Evolutionary conservation across 2,329 filamentous ascomycete genomes (phyloP).

Genomic region (Alternaria sp.): DNA sequence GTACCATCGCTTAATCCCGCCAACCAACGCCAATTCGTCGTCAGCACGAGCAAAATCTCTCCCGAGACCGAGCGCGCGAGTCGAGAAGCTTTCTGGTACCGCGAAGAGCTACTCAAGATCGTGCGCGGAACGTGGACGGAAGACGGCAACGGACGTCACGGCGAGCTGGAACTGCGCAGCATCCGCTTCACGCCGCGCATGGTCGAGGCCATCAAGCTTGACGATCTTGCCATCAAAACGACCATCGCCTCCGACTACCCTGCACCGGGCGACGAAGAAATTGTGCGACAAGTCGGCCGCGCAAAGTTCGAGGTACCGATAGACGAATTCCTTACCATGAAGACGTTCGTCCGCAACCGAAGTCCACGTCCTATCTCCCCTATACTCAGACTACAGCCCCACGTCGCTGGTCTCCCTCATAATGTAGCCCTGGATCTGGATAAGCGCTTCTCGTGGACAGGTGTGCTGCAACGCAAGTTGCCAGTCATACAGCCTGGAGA

Average conservation of each 20-base stretch:
- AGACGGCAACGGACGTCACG: constrained; percentile 61
- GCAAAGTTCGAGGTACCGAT: constrained; percentile 57
- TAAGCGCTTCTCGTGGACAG: constrained; percentile 84
- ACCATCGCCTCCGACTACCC: constrained; percentile 33
- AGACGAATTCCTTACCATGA: constrained; percentile 73
- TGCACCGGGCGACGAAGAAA: constrained; percentile 8
- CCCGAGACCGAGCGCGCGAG: constrained; percentile 79
- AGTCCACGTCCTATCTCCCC: constrained; percentile 71
- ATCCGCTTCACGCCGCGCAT: constrained; percentile 77
- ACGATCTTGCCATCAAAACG: constrained; percentile 73
- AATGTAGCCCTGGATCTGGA: constrained; percentile 80
- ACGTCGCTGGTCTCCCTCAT: constrained; percentile 73
- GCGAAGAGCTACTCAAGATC: constrained; percentile 76
- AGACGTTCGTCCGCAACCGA: constrained; percentile 76
- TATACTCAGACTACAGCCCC: constrained; percentile 77
- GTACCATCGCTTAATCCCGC: constrained; percentile 82
- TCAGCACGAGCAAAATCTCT: constrained; percentile 78
- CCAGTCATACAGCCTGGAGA: constrained; percentile 66
- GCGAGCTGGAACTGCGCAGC: constrained; percentile 76
- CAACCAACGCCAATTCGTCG: constrained; percentile 89
- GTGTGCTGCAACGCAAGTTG: constrained; percentile 77
- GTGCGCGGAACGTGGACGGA: constrained; percentile 76
- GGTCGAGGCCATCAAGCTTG: constrained; percentile 81
- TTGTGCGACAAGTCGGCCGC: constrained; percentile 49
- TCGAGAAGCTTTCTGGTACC: constrained; percentile 90